Conservation (phyloP, 2,329 filamentous ascomycete species). For the Aureobasidium sp. region DNA sequence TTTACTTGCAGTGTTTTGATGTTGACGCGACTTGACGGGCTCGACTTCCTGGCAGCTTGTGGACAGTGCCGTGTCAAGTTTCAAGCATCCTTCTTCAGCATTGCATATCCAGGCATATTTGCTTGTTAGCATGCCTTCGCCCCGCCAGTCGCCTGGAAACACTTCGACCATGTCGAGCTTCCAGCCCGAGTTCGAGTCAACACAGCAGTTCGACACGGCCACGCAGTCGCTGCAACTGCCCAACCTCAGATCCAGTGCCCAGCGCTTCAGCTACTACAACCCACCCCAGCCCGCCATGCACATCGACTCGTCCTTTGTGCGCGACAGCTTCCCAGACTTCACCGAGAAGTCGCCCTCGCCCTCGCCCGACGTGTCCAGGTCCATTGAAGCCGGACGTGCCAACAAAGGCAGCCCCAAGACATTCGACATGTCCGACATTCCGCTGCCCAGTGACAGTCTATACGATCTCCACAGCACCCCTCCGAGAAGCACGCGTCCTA, state of each 20-base stretch:
- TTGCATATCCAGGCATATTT: not conserved
- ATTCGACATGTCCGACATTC: constrained; percentile 42
- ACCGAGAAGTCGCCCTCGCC: not conserved
- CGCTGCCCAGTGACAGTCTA: constrained; percentile 40
- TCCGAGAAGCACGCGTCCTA: constrained; percentile 21
- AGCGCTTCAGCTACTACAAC: constrained; percentile 4
- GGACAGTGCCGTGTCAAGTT: not conserved
- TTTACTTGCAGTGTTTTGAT: constrained; percentile 11
- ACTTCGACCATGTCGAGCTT: constrained; percentile 14
- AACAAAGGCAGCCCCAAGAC: constrained; percentile 30
- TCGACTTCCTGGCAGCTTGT: not conserved
- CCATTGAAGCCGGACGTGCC: constrained; percentile 50
- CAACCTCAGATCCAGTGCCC: constrained; percentile 6
- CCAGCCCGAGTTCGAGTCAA: constrained; percentile 15
- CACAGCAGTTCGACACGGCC: constrained; percentile 16
- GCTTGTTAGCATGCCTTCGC: constrained; percentile 5
- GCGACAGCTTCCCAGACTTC: constrained; percentile 10
- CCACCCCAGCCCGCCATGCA: not conserved
- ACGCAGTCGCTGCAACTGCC: constrained; percentile 13
- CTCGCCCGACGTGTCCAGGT: constrained; percentile 19
- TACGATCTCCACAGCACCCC: constrained; percentile 37
- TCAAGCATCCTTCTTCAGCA: constrained; percentile 5
- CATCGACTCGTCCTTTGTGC: constrained; percentile 1
- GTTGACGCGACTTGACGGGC: not conserved
- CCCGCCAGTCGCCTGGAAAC: constrained; percentile 10